phyloP scores from a whole-genome alignment of 352 stramenopile genomes.

The Pythium plurisporium region DNA sequence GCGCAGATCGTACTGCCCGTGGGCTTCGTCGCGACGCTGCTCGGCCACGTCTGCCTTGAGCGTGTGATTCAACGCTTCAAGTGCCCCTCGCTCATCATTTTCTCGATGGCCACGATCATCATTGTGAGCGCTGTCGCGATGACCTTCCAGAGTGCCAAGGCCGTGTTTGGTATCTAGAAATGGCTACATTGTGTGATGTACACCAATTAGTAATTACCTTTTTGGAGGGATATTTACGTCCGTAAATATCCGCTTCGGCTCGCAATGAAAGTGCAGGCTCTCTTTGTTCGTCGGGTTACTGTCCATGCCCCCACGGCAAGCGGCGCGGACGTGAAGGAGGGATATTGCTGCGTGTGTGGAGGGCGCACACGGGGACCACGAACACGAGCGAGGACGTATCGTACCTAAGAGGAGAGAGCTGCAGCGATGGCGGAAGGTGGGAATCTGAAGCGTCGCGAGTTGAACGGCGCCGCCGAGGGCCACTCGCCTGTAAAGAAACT shows the following conservation, averaged over 20 bases:
- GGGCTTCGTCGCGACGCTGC: constrained; percentile 51
- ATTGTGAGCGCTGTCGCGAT: constrained; percentile 61
- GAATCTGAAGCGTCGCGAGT: constrained; percentile 40
- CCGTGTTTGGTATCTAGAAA: constrained; percentile 13
- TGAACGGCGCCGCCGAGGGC: constrained; percentile 10
- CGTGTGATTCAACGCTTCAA: constrained; percentile 48
- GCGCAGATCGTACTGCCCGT: constrained; percentile 51
- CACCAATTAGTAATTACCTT: constrained; percentile 17
- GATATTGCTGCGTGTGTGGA: too few species aligned
- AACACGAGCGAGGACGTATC: not conserved
- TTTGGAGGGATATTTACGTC: not conserved
- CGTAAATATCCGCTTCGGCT: constrained; percentile 19
- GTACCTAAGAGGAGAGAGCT: too few species aligned
- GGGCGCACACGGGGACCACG: not conserved
- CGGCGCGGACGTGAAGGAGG: too few species aligned
- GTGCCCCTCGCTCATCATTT: constrained; percentile 63
- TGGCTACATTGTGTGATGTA: constrained; percentile 16
- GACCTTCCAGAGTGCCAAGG: constrained; percentile 46
- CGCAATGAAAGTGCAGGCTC: constrained; percentile 3
- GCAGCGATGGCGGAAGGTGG: constrained; percentile 21
- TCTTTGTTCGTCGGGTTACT: not conserved
- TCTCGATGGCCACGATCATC: constrained; percentile 66
- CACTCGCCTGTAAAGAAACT: constrained; percentile 52
- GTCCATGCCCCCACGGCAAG: too few species aligned
- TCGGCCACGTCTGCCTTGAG: constrained; percentile 52